These are phyloP conservation scores for Fusarium hainanense DNA, from an alignment of 2,329 filamentous ascomycete genomes.

Conservation along the genomic window DNA sequence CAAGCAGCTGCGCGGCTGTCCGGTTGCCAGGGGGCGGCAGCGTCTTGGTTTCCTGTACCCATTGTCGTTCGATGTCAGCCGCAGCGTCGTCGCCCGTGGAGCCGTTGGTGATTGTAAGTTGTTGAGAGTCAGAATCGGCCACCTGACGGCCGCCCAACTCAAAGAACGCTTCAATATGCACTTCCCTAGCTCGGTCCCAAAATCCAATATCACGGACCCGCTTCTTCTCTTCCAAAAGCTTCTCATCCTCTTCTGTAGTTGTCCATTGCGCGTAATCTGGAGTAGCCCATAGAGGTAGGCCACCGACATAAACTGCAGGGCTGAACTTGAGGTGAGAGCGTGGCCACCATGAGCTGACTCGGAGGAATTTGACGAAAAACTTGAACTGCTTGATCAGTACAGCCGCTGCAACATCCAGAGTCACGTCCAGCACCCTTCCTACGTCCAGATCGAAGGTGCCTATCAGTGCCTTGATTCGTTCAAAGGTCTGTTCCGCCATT, in stretches of 20 bases:
- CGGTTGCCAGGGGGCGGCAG: conserved; percentile 87
- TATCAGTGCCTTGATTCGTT: conserved; percentile 92
- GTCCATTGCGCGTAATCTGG: conserved; percentile 74
- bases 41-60: conserved; percentile 84
- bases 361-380: conserved; percentile 93
- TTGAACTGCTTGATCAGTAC: conserved; percentile 91
- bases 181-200: conserved; percentile 81
- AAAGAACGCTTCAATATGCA: conserved; percentile 87
- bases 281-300: conserved; percentile 87
- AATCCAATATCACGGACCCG: conserved; percentile 78
- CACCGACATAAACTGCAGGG: conserved; percentile 63
- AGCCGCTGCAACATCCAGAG: conserved; percentile 92
- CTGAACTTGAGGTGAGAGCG: conserved; percentile 63
- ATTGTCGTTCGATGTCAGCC: conserved; percentile 71
- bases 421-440: conserved; percentile 92
- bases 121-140: conserved; percentile 66
- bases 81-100: conserved; percentile 58
- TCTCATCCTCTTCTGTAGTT: conserved; percentile 75
- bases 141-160: conserved; percentile 82
- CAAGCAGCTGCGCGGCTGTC: conserved; percentile 92
- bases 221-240: conserved; percentile 65
- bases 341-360: conserved; percentile 97
- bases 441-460: conserved; percentile 98
- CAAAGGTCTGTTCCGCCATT: conserved; percentile 85
- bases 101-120: conserved; percentile 53